Evolutionary conservation across 768 basidiomycete genomes (phyloP), one percentile per base, ranked within the genome.

Genomic region (Xerocomellus intermedius): DNA sequence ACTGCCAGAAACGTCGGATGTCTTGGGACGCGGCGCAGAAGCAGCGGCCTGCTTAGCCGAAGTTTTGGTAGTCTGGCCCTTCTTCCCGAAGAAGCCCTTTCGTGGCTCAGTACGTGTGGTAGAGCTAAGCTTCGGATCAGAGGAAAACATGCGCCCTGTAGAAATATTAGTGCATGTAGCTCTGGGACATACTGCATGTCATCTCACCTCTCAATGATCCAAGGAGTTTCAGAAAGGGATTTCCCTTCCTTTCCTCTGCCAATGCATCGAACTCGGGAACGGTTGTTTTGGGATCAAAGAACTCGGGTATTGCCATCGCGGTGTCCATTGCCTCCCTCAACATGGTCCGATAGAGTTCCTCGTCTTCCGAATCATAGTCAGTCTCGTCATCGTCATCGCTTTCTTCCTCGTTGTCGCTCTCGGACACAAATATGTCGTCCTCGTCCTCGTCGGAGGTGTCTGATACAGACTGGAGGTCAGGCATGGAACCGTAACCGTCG

Each of bases 211-310:
- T 79, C 54, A 93, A 67, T 14, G 87, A 85, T 35, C 85, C 85
- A 58, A 94, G 74, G 35, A 91, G 69, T 66, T 85, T 91, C 62
- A 92, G 68, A 68, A 94, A 91, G 0, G 89, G 87, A 64, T 93
- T 94, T 19, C 78, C 81, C 64, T 85, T 85, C 49, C 78, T 75
- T 49, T 81, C 78, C 22, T 84, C 81, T 14, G 71, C 69, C 7
- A 76, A 59, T 13, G 75, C 67, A 38, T 75, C 66, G 44, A 79
- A 77, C 46, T 79, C 75, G 49, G 82, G 74, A 5, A 79, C 74
- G 3, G 71, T 65, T 8, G 75, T 74, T 52, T 72, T 75, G 30
- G 75, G 74, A 63, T 86, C 82, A 47, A 82, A 75, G 68, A 83
- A 84, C 51, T 85, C 85, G 19, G 80, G 74, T 39, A 71, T 76